A percentile compares a stretch with the other conserved stretches of the same genome.
Evolutionary conservation across 495 filamentous ascomycete species (phyloP).

Genomic region (Durotheca rogersii): DNA sequence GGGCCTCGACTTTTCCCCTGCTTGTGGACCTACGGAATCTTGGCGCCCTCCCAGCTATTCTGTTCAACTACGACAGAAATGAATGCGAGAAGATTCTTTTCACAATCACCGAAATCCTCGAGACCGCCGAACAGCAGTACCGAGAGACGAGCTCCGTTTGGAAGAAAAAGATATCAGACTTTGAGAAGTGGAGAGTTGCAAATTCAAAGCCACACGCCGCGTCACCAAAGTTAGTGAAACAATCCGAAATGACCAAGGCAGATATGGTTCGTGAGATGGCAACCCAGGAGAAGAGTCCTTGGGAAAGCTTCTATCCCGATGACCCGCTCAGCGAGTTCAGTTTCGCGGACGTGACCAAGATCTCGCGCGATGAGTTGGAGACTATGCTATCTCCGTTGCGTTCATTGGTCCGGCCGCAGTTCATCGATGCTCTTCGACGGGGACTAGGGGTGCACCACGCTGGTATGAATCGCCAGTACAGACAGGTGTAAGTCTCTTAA

Average conservation of each 20-base stretch:
- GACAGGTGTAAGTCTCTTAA: constrained; percentile 58
- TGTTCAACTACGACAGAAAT: constrained; percentile 73
- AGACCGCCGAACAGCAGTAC: constrained; percentile 55
- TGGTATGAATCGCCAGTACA: constrained; percentile 74
- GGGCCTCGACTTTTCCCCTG: constrained; percentile 56
- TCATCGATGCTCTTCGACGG: constrained; percentile 58
- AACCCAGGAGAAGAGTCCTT: constrained; percentile 52
- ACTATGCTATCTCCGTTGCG: constrained; percentile 45
- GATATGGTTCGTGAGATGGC: constrained; percentile 57
- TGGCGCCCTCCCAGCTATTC: constrained; percentile 67
- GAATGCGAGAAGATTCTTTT: constrained; percentile 60
- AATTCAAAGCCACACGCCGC: too few relatives aligned
- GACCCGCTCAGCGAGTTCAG: constrained; percentile 61
- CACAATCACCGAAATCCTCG: constrained; percentile 50
- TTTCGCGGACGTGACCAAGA: constrained; percentile 62
- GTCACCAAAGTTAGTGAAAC: constrained; percentile 37
- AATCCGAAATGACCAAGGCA: constrained; percentile 46
- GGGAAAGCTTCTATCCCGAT: constrained; percentile 64
- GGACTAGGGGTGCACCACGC: constrained; percentile 77
- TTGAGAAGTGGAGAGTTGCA: constrained; percentile 57
- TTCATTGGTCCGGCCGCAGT: constrained; percentile 46
- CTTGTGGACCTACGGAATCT: constrained; percentile 60
- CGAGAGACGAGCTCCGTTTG: constrained; percentile 58
- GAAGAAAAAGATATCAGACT: constrained; percentile 55
- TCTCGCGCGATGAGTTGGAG: constrained; percentile 54